These are phyloP conservation scores for Parastagonospora avenae DNA, from an alignment of 2,329 filamentous ascomycete genomes.

Conservation along the genomic window DNA sequence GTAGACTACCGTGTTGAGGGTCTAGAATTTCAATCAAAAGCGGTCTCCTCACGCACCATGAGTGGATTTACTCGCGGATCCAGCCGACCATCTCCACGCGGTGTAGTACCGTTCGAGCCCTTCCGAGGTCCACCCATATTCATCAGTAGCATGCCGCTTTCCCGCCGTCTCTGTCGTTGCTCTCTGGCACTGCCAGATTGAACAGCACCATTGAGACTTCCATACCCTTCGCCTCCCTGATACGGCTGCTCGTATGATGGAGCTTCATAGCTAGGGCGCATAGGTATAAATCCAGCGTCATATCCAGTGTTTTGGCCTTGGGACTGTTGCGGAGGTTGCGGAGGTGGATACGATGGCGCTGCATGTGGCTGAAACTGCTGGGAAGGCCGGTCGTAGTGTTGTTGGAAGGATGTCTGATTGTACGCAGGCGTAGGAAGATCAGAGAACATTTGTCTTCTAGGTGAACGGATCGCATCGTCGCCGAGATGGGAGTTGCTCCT, in stretches of 20 bases:
- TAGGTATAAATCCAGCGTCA: slow-evolving; percentile 58
- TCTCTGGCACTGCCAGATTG: slow-evolving; percentile 35
- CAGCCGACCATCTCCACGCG: slow-evolving; percentile 34
- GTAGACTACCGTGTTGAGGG: slow-evolving; percentile 7
- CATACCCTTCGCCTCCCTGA: slow-evolving; percentile 36
- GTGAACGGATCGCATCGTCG: slow-evolving; percentile 66
- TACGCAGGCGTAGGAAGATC: slow-evolving; percentile 69
- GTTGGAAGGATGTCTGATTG: slow-evolving; percentile 60
- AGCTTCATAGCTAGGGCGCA: slow-evolving; percentile 56
- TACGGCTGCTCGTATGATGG: slow-evolving; percentile 36
- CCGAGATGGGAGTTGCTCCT: slow-evolving; percentile 48
- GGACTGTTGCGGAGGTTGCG: slow-evolving; percentile 31
- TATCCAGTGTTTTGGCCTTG: slow-evolving; percentile 40
- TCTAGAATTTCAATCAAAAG: slow-evolving; percentile 31
- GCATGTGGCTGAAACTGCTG: slow-evolving; percentile 24
- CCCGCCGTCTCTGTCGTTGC: slow-evolving; percentile 40
- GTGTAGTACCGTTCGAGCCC: slow-evolving; percentile 34
- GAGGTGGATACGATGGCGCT: slow-evolving; percentile 31
- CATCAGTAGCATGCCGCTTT: slow-evolving; percentile 48
- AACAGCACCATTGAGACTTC: slow-evolving; percentile 41
- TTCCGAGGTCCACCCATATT: slow-evolving; percentile 46
- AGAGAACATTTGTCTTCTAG: slow-evolving; percentile 68
- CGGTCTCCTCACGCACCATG: slow-evolving; percentile 37
- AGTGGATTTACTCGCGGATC: slow-evolving; percentile 26
- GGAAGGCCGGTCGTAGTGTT: slow-evolving; percentile 31